Evolutionary conservation across 495 filamentous ascomycete species (phyloP).

Genomic region (Poronia punctata): DNA sequence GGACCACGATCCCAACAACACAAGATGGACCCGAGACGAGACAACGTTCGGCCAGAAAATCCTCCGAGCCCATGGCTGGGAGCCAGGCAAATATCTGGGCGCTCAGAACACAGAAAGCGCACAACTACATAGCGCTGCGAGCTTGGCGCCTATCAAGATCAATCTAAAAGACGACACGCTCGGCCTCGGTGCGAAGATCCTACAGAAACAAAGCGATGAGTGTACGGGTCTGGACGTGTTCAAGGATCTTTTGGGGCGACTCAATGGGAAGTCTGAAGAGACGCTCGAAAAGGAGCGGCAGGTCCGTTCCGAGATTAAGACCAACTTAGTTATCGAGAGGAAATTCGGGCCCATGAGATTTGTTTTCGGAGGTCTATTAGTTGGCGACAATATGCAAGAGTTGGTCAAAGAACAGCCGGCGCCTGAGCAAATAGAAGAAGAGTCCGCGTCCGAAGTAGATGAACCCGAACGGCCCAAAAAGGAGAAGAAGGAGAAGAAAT

Average conservation of each 20-base stretch:
- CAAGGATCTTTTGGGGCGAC: constrained; percentile 71
- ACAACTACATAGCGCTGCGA: constrained; percentile 66
- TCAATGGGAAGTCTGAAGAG: constrained; percentile 78
- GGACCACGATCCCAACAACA: constrained; percentile 88
- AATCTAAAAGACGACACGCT: constrained; percentile 81
- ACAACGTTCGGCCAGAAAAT: constrained; percentile 79
- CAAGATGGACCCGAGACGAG: constrained; percentile 77
- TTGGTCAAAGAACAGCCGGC: constrained; percentile 7
- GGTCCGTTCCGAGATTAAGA: constrained; percentile 52
- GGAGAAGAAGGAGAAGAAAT: constrained; percentile 25
- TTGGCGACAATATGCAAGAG: constrained; percentile 53
- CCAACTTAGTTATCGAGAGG: constrained; percentile 58
- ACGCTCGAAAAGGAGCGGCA: constrained; percentile 59
- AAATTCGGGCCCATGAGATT: constrained; percentile 73
- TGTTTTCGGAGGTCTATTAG: constrained; percentile 70
- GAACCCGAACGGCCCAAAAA: constrained; percentile 10
- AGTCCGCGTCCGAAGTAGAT: constrained; percentile 5
- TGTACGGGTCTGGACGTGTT: constrained; percentile 78
- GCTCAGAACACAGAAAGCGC: constrained; percentile 64
- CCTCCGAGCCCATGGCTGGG: constrained; percentile 82
- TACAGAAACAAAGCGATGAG: constrained; percentile 56
- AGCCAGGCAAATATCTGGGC: constrained; percentile 73
- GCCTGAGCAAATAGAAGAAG: constrained; percentile 4
- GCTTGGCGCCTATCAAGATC: constrained; percentile 70
- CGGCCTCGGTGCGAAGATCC: constrained; percentile 69